Evolutionary conservation across 345 rosid species (phyloP), one percentile per base, ranked within the genome.

Genomic region (Corchorus capsularis): DNA sequence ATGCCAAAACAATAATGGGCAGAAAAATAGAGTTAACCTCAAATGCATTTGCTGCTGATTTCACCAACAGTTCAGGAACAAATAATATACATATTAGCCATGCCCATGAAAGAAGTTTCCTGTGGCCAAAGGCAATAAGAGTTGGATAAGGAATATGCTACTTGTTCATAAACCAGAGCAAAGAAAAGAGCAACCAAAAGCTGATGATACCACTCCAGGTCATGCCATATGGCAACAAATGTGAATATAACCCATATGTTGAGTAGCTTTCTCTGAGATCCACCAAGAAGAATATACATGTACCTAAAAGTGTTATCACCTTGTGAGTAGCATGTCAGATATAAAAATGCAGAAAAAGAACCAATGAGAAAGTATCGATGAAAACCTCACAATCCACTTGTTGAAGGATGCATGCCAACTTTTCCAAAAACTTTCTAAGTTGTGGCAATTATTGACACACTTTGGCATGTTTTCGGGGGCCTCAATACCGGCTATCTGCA

Each of bases 71-170:
- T 84, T 95, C 99, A n/a, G 98, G 99, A 53, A 89, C 81, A 82
- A 91, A 95, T 88, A 93, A 92, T 72, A 95, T 85, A 82, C 99
- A 93, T 68, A 98, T 93, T 85, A 95, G 83, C 98, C 99, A 95
- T 49, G 99, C 98, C 99, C 99, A 95, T 32, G 99, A 93, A 69
- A 95, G 88, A 83, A 95, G 99, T 84, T 95, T 95, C 98, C 99
- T 95, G 79, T 39, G 69, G 62, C 20, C 79, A 87, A 68, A 77
- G 70, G 34, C 79, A 84, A 80, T 70, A 79, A 20, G 37, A 81
- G 53, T 81, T 65, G 79, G 76, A 66, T 75, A 77, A 80, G 47
- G 56, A 68, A 60, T 61, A 72, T 60, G 17, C 14, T 15, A 41
- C 67, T 45, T 52, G 20, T 76, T 49, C 73, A 75, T 37, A 67